Evolutionary conservation across 2,329 filamentous ascomycete species (phyloP).

Genomic region (Talaromyces sp.): DNA sequence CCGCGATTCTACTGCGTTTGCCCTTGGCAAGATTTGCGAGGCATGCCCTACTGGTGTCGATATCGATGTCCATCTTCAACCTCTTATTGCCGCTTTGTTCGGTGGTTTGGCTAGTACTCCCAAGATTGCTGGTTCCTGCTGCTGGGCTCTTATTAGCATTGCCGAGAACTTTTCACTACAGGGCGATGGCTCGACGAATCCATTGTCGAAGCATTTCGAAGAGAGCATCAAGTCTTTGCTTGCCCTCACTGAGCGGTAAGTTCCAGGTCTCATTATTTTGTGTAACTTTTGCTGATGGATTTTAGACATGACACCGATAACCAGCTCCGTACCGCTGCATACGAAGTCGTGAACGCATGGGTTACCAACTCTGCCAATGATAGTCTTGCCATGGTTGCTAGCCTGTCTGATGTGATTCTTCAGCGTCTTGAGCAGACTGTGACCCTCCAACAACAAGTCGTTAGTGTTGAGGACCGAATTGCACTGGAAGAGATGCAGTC

Average conservation of each 20-base stretch:
- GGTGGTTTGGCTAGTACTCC: conserved; percentile 82
- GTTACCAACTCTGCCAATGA: conserved; percentile 87
- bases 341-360: conserved; percentile 94
- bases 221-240: conserved; percentile 83
- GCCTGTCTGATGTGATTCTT: conserved; percentile 81
- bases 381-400: conserved; percentile 74
- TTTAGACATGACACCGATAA: conserved; percentile 70
- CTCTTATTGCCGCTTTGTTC: conserved; percentile 84
- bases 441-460: conserved; percentile 84
- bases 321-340: conserved; percentile 87
- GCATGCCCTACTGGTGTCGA: conserved; percentile 90
- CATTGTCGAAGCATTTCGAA: conserved; percentile 88
- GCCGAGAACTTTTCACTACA: conserved; percentile 93
- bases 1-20: conserved; percentile 92
- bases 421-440: conserved; percentile 88
- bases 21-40: conserved; percentile 93
- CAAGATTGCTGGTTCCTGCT: conserved; percentile 98
- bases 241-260: conserved; percentile 71
- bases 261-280: conserved; percentile 12
- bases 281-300: conserved; percentile 10
- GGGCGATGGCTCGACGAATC: conserved; percentile 71
- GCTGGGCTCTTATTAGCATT: conserved; percentile 98
- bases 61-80: conserved; percentile 73
- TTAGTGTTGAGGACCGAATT: conserved; percentile 94
- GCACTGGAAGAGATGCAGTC: conserved; percentile 98